Evolutionary conservation across 1,284 basidiomycete species (phyloP).

Genomic region (Austroboletus novae-zelandiae): DNA sequence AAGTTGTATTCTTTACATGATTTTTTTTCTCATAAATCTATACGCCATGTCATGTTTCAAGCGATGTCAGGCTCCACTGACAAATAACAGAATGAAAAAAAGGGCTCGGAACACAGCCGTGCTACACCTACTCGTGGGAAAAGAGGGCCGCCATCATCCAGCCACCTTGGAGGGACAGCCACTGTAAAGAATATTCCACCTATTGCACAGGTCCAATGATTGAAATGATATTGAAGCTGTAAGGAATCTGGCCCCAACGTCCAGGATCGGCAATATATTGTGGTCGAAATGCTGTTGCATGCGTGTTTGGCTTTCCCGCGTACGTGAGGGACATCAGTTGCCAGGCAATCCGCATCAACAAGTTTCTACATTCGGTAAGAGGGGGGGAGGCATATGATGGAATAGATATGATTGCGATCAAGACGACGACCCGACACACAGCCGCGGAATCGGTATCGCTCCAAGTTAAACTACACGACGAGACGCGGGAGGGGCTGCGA

Average conservation of each 20-base stretch:
- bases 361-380: constrained; percentile 3
- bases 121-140: constrained; percentile 20
- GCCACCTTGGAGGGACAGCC: too few species aligned
- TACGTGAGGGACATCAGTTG: constrained; percentile 22
- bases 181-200: background rate
- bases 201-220: constrained; percentile 7
- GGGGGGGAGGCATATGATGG: background rate
- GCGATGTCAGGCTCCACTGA: background rate
- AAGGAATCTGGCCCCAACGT: background rate
- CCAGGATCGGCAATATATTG: background rate
- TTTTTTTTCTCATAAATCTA: background rate
- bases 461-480: too few species aligned
- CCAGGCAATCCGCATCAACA: constrained; percentile 27
- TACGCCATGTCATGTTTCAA: background rate
- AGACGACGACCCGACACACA: background rate
- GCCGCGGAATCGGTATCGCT: too few species aligned
- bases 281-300: background rate
- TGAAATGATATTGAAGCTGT: background rate
- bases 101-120: constrained; percentile 16
- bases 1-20: constrained; percentile 25
- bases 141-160: background rate
- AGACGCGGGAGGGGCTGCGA: background rate
- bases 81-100: background rate
- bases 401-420: background rate
- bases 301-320: background rate